Evolutionary conservation across 2,329 filamentous ascomycete genomes (phyloP), one percentile per base, ranked within the genome.

Genomic region (Colletotrichum lupini): DNA sequence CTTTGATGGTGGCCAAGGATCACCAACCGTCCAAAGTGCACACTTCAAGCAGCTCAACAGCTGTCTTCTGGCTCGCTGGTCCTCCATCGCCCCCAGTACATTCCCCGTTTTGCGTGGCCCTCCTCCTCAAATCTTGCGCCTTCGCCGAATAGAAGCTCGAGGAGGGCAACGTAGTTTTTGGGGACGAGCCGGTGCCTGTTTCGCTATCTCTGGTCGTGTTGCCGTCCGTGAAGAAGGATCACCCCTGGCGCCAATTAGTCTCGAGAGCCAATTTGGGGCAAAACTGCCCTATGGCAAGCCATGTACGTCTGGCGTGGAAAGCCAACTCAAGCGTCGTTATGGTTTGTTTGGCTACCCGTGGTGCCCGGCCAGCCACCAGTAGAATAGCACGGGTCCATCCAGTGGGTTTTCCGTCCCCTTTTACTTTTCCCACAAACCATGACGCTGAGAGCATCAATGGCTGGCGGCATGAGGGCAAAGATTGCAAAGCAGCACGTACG

Each of bases 261-360:
- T 57, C 67, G n/a, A 58, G 55, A 56, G 46, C 55, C 71, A 61
- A 61, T 2, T 28, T 61, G 35, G 60, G 60, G 55, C 42, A 53
- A 65, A 46, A 52, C 28, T 49, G 67, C 70, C 70, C 66, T 73
- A 64, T 49, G 66, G 35, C 65, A 64, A 60, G 66, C 53, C 53
- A 59, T n/a, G 22, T 46, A 68, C 35, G 24, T 42, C 53, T 67
- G 55, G 63, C 24, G 49, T 35, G 53, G 14, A 28, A n/a, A 26
- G 49, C 42, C 61, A 56, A 19, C 30, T 7, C 24, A 9, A 16
- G n/a, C 16, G 49, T 35, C 19, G 35, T 19, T 16, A 28, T 59
- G 6, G 24, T 49, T 42, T 53, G 61, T 53, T 60, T 49, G 68
- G 61, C 62, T 26, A 52, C 56, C 55, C 37, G 30, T 60, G 61